A percentile compares a stretch with the other conserved stretches of the same genome.
phyloP scores from a whole-genome alignment of 805 yeast genomes.

The Kuraishia piskuri region DNA sequence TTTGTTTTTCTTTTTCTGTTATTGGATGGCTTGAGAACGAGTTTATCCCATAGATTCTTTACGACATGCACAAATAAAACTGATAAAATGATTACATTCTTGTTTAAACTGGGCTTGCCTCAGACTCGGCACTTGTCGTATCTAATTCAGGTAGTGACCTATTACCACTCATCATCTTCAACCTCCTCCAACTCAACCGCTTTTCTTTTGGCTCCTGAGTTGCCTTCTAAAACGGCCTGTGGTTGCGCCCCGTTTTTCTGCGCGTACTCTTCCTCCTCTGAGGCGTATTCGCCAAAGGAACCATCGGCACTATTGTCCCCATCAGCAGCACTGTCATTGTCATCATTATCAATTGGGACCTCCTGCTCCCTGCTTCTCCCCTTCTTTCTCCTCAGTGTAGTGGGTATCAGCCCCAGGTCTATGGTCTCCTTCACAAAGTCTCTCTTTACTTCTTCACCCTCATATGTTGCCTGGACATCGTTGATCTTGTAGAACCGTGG shows the following conservation, averaged over 20 bases:
- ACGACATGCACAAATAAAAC: neutral
- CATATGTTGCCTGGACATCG: slow-evolving; percentile 9
- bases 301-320: neutral
- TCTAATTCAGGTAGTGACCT: no score
- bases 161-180: slow-evolving; percentile 3
- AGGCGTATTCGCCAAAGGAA: slow-evolving; percentile 6
- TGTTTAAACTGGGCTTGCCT: no score
- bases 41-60: neutral
- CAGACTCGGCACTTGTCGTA: no score
- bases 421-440: slow-evolving; percentile 4
- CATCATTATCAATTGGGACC: neutral
- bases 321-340: neutral
- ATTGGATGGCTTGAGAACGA: neutral
- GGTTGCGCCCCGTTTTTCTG: neutral
- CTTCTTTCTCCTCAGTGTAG: slow-evolving; percentile 9
- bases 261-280: slow-evolving; percentile 13
- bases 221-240: neutral
- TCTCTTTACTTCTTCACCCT: slow-evolving; percentile 7
- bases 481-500: slow-evolving; percentile 38
- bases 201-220: slow-evolving; percentile 1
- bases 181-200: slow-evolving; percentile 4
- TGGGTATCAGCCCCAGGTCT: slow-evolving; percentile 11
- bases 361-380: neutral
- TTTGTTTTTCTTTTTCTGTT: neutral
- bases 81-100: slow-evolving; percentile 1